These are phyloP conservation scores for Jamesozyma piceae DNA, from an alignment of 805 yeast species.

Conservation along the genomic window DNA sequence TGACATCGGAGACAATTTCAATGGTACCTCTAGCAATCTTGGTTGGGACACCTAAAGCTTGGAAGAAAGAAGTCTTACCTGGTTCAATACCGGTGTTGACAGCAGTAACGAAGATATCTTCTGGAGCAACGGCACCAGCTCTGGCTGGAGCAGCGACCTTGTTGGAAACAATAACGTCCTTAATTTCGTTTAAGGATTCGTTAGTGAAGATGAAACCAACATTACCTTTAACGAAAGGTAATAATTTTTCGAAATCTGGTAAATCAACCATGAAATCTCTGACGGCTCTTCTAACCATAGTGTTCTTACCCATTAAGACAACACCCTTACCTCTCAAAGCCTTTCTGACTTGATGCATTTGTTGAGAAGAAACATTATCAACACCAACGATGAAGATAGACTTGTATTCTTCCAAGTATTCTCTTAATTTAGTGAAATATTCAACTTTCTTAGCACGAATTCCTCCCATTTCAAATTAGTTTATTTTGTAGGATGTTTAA, in stretches of 20 bases:
- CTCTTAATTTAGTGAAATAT: slow-evolving; percentile 92
- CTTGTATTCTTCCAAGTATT: slow-evolving; percentile 92
- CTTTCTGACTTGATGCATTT: slow-evolving; percentile 99
- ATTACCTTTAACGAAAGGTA: slow-evolving; percentile 95
- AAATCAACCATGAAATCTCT: slow-evolving; percentile 88
- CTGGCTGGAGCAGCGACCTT: slow-evolving; percentile 99
- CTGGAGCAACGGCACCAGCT: slow-evolving; percentile 99
- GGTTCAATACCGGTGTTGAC: slow-evolving; percentile 99
- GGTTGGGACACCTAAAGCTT: slow-evolving; percentile 99
- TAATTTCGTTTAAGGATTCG: slow-evolving; percentile 81
- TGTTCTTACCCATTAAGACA: slow-evolving; percentile 99
- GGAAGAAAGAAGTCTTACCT: slow-evolving; percentile 99
- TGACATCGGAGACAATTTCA: slow-evolving; percentile 95
- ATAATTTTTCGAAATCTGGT: slow-evolving; percentile 91
- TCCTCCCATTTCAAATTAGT: slow-evolving; percentile 98
- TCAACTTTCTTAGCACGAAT: slow-evolving; percentile 93
- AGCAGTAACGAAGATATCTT: slow-evolving; percentile 95
- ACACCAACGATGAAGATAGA: slow-evolving; percentile 98
- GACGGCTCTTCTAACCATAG: slow-evolving; percentile 99
- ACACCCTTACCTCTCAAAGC: slow-evolving; percentile 90
- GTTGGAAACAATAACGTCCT: slow-evolving; percentile 81
- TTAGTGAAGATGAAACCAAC: slow-evolving; percentile 99
- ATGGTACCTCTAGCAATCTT: slow-evolving; percentile 99
- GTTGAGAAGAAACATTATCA: slow-evolving; percentile 99
- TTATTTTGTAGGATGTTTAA: slow-evolving; percentile 72